A percentile compares a stretch with the other conserved stretches of the same genome.
Conservation (phyloP, 1,284 basidiomycete genomes). For the Cystobasidium sp. region DNA sequence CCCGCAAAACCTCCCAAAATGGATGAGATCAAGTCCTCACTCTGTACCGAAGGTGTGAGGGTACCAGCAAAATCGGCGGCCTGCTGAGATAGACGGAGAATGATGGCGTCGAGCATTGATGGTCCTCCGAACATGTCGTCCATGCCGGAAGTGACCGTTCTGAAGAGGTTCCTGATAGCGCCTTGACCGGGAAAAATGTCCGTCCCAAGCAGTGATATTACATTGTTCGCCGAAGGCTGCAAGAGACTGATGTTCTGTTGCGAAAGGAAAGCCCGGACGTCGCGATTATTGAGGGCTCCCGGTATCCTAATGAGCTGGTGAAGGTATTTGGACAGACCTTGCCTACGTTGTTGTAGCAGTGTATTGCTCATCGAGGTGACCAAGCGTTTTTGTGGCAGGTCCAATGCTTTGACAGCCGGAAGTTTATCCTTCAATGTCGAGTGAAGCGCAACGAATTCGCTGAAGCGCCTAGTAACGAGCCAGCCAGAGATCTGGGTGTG, state of each 20-base stretch:
- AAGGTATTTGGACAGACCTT: constrained; percentile 83
- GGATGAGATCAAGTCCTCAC: constrained; percentile 67
- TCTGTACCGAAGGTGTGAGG: constrained; percentile 64
- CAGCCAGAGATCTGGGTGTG: constrained; percentile 74
- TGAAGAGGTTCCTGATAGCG: constrained; percentile 79
- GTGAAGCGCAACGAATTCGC: constrained; percentile 90
- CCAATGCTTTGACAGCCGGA: constrained; percentile 68
- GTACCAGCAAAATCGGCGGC: constrained; percentile 83
- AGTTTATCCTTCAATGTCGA: constrained; percentile 78
- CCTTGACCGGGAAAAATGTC: constrained; percentile 66
- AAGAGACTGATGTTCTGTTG: constrained; percentile 62
- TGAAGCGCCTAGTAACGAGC: constrained; percentile 89
- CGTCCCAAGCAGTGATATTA: background rate
- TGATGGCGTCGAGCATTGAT: constrained; percentile 92
- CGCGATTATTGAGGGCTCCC: constrained; percentile 83
- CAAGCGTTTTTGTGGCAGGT: constrained; percentile 88
- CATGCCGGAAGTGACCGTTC: constrained; percentile 84
- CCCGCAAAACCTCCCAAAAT: constrained; percentile 5
- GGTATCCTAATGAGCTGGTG: constrained; percentile 62
- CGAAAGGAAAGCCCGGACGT: constrained; percentile 84
- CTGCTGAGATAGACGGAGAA: constrained; percentile 81
- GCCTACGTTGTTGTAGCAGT: constrained; percentile 79
- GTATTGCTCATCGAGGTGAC: constrained; percentile 75
- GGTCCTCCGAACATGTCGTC: constrained; percentile 92
- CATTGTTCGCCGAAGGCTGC: constrained; percentile 32